A percentile compares a stretch with the other conserved stretches of the same genome.
Evolutionary conservation across 2,329 filamentous ascomycete species (phyloP).

Genomic region (Leptographium procerum): DNA sequence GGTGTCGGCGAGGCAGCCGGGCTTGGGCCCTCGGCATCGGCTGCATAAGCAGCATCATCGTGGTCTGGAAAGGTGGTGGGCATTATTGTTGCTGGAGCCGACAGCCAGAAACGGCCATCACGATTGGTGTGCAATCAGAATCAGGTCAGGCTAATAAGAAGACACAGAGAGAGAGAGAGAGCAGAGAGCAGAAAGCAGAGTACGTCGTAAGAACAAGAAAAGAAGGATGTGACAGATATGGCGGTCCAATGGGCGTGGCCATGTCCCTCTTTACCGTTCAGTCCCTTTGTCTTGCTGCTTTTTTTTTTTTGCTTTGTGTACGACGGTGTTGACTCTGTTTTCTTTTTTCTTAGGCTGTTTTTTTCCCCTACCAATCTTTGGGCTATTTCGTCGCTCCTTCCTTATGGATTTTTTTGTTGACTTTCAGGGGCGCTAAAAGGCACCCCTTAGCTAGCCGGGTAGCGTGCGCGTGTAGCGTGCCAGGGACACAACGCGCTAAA

Average conservation of each 20-base stretch:
- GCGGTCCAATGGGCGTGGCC: neutral
- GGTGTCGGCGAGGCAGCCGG: constrained; percentile 1
- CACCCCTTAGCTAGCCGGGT: neutral
- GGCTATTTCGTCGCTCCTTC: neutral
- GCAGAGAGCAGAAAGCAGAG: neutral
- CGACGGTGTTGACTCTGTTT: too few species aligned
- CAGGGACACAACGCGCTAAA: constrained; percentile 2
- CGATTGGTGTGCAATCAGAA: neutral
- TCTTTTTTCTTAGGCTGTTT: constrained; percentile 5
- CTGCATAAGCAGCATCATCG: constrained; percentile 15
- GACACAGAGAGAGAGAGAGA: neutral
- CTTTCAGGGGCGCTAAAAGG: constrained; percentile 9
- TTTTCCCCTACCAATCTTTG: too few species aligned
- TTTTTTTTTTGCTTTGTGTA: neutral
- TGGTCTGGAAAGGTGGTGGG: constrained; percentile 11
- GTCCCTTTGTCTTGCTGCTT: neutral
- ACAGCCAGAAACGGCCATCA: neutral
- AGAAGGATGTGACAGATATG: neutral
- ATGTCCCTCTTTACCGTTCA: neutral
- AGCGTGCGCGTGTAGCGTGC: neutral
- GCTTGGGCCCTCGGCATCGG: constrained; percentile 12
- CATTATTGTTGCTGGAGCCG: constrained; percentile 2
- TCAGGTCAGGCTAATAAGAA: neutral
- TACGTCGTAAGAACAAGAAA: too few species aligned
- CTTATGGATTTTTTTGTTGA: constrained; percentile 7